Percentiles rank a stretch among this genome's conserved stretches.
Conservation (phyloP, 768 basidiomycete species). For the Leucosporidium creatinivorum region DNA sequence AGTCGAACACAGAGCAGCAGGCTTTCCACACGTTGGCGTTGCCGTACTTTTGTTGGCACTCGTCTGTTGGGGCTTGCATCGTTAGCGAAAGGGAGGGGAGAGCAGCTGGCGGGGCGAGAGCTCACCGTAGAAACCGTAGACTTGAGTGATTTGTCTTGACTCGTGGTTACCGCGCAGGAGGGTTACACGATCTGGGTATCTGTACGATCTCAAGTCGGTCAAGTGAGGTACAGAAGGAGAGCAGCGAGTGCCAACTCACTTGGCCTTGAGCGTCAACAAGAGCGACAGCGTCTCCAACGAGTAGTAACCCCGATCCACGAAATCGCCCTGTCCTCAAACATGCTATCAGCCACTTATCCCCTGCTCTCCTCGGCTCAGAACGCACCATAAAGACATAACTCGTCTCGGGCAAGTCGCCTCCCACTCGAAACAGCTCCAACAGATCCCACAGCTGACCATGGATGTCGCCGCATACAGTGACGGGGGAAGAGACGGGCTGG, state of each 20-base stretch:
- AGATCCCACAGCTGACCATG: constrained; percentile 48
- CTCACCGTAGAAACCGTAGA: constrained; percentile 95
- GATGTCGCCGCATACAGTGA: constrained; percentile 48
- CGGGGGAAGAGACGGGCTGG: constrained; percentile 45
- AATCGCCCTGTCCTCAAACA: constrained; percentile 65
- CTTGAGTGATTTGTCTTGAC: constrained; percentile 94
- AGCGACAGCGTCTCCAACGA: constrained; percentile 90
- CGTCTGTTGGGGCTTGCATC: no score
- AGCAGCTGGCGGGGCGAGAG: constrained; percentile 2
- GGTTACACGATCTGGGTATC: constrained; percentile 88
- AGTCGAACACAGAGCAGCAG: constrained; percentile 94
- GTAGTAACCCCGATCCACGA: constrained; percentile 94
- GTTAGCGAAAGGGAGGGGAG: neutral
- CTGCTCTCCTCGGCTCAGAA: neutral
- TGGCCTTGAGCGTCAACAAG: constrained; percentile 78
- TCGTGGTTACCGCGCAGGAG: constrained; percentile 92
- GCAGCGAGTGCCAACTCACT: constrained; percentile 48
- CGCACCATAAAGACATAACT: constrained; percentile 42
- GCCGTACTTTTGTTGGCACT: constrained; percentile 97
- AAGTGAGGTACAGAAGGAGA: constrained; percentile 75
- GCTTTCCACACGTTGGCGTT: constrained; percentile 93
- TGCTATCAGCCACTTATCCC: neutral
- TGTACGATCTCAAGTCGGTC: constrained; percentile 68
- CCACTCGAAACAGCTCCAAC: constrained; percentile 42
- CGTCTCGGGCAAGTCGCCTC: constrained; percentile 41